Conservation (phyloP, 2,329 filamentous ascomycete species). For the Aspergillus neoniger region DNA sequence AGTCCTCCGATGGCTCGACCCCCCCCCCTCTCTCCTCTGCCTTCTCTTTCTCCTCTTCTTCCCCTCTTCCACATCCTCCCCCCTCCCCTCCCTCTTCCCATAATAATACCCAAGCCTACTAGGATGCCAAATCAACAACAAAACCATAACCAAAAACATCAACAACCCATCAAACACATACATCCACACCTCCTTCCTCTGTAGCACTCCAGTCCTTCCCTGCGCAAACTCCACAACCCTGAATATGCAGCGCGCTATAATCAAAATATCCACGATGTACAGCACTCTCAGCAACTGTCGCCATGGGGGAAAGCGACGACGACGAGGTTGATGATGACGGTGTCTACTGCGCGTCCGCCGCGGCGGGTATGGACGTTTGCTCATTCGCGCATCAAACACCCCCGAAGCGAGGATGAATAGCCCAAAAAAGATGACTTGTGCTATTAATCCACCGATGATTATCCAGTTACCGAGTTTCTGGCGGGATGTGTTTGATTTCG, state of each 20-base stretch:
- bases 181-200: not conserved
- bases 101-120: not conserved
- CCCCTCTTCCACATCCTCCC: not conserved
- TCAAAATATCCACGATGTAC: not conserved
- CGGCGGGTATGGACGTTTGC: not conserved
- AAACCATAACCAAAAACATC: not conserved
- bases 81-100: not conserved
- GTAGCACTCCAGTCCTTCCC: not conserved
- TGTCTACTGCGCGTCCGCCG: not conserved
- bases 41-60: not conserved
- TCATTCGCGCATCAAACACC: not conserved
- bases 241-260: not conserved
- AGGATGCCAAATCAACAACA: not conserved
- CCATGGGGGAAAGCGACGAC: not conserved
- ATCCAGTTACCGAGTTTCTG: not conserved
- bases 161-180: slow-evolving; percentile 1
- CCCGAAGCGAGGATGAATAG: not conserved
- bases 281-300: not conserved
- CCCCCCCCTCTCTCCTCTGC: not conserved
- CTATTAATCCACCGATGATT: not conserved
- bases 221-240: not conserved
- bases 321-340: not conserved
- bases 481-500: too few relatives aligned
- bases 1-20: not conserved
- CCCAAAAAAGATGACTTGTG: not conserved